Conservation (phyloP, 2,329 filamentous ascomycete species). For the Colletotrichum lindemuthianum region DNA sequence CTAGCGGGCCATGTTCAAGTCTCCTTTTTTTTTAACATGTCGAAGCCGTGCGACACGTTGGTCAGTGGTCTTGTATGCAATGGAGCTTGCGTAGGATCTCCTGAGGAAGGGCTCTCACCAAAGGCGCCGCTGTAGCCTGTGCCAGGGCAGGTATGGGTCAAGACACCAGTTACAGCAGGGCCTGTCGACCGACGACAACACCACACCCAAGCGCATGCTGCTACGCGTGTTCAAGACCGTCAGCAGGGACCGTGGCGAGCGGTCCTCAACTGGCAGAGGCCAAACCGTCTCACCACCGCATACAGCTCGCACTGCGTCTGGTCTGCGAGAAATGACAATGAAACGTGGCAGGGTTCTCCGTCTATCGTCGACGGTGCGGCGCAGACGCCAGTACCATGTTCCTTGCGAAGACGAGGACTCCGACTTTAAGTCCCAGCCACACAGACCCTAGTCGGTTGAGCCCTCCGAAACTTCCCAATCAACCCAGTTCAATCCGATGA, state of each 20-base stretch:
- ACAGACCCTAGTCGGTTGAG: background rate
- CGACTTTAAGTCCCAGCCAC: constrained; percentile 4
- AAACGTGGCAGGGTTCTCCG: constrained; percentile 31
- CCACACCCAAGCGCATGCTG: constrained; percentile 34
- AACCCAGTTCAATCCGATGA: constrained; percentile 11
- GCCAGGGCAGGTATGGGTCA: background rate
- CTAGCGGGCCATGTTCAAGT: too few relatives aligned
- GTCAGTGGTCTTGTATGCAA: too few relatives aligned
- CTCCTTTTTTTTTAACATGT: too few relatives aligned
- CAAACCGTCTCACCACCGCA: background rate
- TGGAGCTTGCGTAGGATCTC: constrained; percentile 4
- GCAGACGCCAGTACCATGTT: too few relatives aligned
- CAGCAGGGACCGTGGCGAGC: constrained; percentile 19
- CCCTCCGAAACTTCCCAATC: constrained; percentile 11
- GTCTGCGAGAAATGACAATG: constrained; percentile 30
- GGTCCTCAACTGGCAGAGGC: constrained; percentile 1
- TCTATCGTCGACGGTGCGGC: background rate
- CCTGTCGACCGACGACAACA: constrained; percentile 37
- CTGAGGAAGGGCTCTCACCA: constrained; percentile 12
- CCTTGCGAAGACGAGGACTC: too few relatives aligned
- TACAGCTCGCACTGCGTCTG: background rate
- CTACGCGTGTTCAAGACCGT: constrained; percentile 25
- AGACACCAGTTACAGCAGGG: constrained; percentile 38
- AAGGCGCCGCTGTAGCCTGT: background rate
- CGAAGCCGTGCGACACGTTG: too few relatives aligned